Base-by-base conservation (phyloP, 371 early-diverging fungal genomes). In the Actinomortierella wolfii region DNA sequence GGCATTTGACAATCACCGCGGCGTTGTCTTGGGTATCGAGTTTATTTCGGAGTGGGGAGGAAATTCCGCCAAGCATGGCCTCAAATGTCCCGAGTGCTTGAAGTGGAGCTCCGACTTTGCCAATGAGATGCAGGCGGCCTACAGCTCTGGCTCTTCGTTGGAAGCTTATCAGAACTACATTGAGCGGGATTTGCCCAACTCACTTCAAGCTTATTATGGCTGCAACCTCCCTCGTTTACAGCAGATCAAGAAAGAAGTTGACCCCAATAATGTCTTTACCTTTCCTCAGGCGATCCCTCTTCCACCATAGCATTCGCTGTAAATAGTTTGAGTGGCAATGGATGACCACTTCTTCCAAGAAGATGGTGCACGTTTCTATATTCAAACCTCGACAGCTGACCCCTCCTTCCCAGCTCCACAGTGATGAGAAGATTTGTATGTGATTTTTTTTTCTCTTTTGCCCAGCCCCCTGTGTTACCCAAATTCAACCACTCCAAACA, bases 241-340 rank as follows among this genome's bases (percentile, higher is more conserved):
- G 44, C 39, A 61, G 42, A 68, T 76, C 34, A 79, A 81, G 60
- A 48, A 64, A 1, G 23, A 50, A 3, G 51, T 68, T n/a, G 81
- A 81, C 42, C 71, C 77, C 18, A 29, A 45, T n/a, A 78, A 78
- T 42, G 29, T 67, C 54, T 77, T 80, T 55, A 61, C 67, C 39
- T 76, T 71, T 63, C 67, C 76, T 26, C 76, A 68, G 51, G 68
- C 68, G 46, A 78, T 78, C 51, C 79, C 79, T 20, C 64, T 77
- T 11, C 34, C 34, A 34, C 34, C 34, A 34, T 11, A 34, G 34
- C n/a, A n/a, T n/a, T n/a, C n/a, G n/a, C n/a, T n/a, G n/a, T n/a
- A n/a, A n/a, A n/a, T n/a, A n/a, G n/a, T n/a, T n/a, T n/a, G n/a
- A n/a, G n/a, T n/a, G n/a, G n/a, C n/a, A n/a, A n/a, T n/a, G n/a